phyloP scores from a whole-genome alignment of 2,329 filamentous ascomycete species.

The Chalaropsis thielavioides region DNA sequence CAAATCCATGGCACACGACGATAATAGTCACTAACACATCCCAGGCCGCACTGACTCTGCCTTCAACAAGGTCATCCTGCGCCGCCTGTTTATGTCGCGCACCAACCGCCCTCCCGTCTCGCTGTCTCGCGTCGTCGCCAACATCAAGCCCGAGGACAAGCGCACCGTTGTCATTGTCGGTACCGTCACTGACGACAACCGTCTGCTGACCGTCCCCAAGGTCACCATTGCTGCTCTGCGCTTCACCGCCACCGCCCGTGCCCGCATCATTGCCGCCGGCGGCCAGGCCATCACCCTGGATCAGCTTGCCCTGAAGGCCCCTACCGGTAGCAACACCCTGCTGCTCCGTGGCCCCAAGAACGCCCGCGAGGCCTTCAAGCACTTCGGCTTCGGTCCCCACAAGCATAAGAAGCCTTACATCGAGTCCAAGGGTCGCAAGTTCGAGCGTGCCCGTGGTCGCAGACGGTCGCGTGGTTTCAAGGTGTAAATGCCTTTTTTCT shows the following conservation, averaged over 20 bases:
- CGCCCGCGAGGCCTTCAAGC: slow-evolving; percentile 92
- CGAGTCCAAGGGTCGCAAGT: slow-evolving; percentile 98
- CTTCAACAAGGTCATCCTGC: slow-evolving; percentile 99
- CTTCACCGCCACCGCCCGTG: slow-evolving; percentile 92
- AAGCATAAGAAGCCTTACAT: slow-evolving; percentile 98
- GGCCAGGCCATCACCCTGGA: slow-evolving; percentile 93
- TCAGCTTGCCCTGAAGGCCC: slow-evolving; percentile 87
- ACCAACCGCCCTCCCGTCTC: slow-evolving; percentile 96
- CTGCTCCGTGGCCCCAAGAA: slow-evolving; percentile 98
- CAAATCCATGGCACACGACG: background rate
- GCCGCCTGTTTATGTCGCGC: slow-evolving; percentile 95
- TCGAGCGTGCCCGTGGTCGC: slow-evolving; percentile 97
- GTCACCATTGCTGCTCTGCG: slow-evolving; percentile 83
- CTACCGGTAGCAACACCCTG: slow-evolving; percentile 92
- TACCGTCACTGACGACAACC: slow-evolving; percentile 96
- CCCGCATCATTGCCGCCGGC: slow-evolving; percentile 82
- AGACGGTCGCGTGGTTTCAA: slow-evolving; percentile 99
- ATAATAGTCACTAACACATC: slow-evolving; percentile 5
- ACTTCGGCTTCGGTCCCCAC: slow-evolving; percentile 98
- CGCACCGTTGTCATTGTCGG: slow-evolving; percentile 91
- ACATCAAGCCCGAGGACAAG: slow-evolving; percentile 51
- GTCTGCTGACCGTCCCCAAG: slow-evolving; percentile 80
- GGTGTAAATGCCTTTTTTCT: slow-evolving; percentile 54
- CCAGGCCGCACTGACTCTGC: slow-evolving; percentile 83
- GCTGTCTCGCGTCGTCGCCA: slow-evolving; percentile 72